Conservation (phyloP, 495 filamentous ascomycete genomes). For the Lasiosphaeria hispida region DNA sequence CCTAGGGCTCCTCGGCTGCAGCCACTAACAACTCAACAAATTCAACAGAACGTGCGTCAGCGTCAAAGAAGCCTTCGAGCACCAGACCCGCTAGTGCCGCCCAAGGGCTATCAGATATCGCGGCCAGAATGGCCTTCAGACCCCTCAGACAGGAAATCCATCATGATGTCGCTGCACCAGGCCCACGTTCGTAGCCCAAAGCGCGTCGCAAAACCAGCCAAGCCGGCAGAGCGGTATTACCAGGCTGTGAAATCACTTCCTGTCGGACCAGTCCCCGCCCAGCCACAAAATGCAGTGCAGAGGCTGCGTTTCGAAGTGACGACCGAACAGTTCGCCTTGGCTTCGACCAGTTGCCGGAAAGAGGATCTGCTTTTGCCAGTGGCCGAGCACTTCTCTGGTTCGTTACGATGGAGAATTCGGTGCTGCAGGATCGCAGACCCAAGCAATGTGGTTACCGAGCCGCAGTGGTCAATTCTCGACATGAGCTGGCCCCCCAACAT, state of each 20-base stretch:
- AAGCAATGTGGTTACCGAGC: constrained; percentile 25
- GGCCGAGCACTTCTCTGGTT: constrained; percentile 35
- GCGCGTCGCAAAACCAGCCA: constrained; percentile 32
- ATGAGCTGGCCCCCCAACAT: constrained; percentile 71
- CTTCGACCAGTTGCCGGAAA: constrained; percentile 14
- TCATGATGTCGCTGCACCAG: constrained; percentile 54
- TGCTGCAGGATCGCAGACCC: constrained; percentile 27
- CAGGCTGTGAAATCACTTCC: constrained; percentile 47
- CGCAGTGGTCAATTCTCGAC: constrained; percentile 60
- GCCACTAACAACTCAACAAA: background rate
- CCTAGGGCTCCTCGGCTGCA: too few species aligned
- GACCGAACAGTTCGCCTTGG: constrained; percentile 27
- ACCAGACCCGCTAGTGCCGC: constrained; percentile 21
- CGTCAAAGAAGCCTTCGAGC: background rate
- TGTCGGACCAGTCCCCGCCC: constrained; percentile 37
- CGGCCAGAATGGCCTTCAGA: constrained; percentile 36
- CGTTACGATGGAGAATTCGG: constrained; percentile 40
- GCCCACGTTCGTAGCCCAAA: constrained; percentile 55
- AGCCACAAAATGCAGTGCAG: constrained; percentile 27
- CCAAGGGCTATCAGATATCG: constrained; percentile 12
- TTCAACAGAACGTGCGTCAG: constrained; percentile 19
- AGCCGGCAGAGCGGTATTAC: constrained; percentile 38
- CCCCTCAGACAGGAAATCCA: constrained; percentile 43
- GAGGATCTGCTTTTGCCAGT: constrained; percentile 24
- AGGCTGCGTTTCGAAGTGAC: constrained; percentile 37